A percentile compares a stretch with the other conserved stretches of the same genome.
These are phyloP conservation scores for Elaeis oleifera DNA, from an alignment of 202 grass and related monocot genomes.

Conservation along the genomic window DNA sequence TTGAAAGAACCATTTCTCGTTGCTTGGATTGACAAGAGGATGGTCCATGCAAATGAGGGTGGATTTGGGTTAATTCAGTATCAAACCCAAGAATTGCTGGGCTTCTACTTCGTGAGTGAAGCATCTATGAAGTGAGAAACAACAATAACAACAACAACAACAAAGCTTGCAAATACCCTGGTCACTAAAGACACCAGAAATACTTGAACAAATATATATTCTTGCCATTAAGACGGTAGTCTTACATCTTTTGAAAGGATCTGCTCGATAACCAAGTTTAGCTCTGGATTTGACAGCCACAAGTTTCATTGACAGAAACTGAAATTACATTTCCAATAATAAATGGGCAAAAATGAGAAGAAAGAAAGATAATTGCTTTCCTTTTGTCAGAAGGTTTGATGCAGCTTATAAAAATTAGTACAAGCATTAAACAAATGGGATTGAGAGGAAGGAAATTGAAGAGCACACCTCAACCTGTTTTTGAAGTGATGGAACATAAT, in stretches of 20 bases:
- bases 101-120: conserved; percentile 30
- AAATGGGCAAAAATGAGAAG: no score
- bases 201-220: neutral
- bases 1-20: conserved; percentile 22
- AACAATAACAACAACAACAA: neutral
- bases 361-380: no score
- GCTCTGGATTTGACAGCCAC: conserved; percentile 44
- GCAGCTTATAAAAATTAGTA: no score
- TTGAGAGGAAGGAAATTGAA: neutral
- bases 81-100: conserved; percentile 26
- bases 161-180: no score
- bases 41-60: conserved; percentile 34
- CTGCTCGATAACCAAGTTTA: conserved; percentile 40
- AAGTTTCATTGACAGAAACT: conserved; percentile 96
- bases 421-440: no score
- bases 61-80: conserved; percentile 30
- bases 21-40: conserved; percentile 27
- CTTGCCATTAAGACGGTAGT: neutral
- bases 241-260: conserved; percentile 39
- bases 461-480: conserved; percentile 67
- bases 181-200: neutral
- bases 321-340: neutral
- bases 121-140: conserved; percentile 28
- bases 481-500: conserved; percentile 92
- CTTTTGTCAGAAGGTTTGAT: no score